These are phyloP conservation scores for Smithsoniella earleae DNA, from an alignment of 163 green algal genomes.

Conservation along the genomic window DNA sequence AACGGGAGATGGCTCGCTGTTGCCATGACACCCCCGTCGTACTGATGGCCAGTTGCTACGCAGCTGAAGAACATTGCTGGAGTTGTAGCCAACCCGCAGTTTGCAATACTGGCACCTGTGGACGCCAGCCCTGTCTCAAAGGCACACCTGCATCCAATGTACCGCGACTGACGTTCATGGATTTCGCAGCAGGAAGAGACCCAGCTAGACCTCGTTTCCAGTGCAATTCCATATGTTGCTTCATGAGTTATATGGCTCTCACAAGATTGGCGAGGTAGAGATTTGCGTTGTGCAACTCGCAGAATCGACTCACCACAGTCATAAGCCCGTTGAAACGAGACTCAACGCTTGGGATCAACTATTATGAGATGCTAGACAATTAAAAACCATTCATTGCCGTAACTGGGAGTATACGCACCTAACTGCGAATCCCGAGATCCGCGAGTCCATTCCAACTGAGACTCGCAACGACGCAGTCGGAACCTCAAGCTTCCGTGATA, in stretches of 20 bases:
- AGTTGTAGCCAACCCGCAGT: slow-evolving; percentile 76
- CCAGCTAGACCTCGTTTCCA: too few relatives aligned
- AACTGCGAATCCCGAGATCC: slow-evolving; percentile 34
- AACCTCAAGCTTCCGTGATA: slow-evolving; percentile 38
- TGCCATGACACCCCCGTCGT: slow-evolving; percentile 74
- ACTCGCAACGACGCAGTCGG: slow-evolving; percentile 37
- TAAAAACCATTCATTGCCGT: not conserved
- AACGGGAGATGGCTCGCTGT: slow-evolving; percentile 83
- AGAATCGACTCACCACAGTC: too few relatives aligned
- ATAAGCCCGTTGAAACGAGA: too few relatives aligned
- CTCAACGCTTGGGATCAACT: too few relatives aligned
- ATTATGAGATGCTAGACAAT: not conserved
- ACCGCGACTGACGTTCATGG: slow-evolving; percentile 1
- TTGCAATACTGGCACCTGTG: slow-evolving; percentile 49
- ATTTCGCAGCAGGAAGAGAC: too few relatives aligned
- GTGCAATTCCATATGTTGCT: too few relatives aligned
- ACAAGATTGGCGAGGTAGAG: too few relatives aligned
- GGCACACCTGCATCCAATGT: slow-evolving; percentile 43
- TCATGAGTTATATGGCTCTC: too few relatives aligned
- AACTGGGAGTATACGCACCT: not conserved
- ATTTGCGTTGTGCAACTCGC: too few relatives aligned
- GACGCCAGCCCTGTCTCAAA: slow-evolving; percentile 52
- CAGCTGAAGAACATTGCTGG: slow-evolving; percentile 93
- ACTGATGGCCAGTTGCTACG: slow-evolving; percentile 46
- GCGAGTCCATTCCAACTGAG: slow-evolving; percentile 40